phyloP scores from a whole-genome alignment of 495 filamentous ascomycete genomes.

The Daldinia caldariorum region DNA sequence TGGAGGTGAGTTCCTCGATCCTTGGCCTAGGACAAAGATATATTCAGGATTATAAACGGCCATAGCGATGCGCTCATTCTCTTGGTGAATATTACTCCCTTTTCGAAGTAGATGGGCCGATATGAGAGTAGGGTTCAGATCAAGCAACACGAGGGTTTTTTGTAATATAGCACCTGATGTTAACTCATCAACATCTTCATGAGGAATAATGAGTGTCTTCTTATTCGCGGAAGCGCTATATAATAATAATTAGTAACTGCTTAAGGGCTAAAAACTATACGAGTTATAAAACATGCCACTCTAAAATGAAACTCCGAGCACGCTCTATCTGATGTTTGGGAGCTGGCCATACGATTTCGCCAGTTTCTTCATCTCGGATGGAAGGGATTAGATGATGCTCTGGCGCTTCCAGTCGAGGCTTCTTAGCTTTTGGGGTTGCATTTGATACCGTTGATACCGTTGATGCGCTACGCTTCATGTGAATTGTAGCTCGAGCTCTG shows the following conservation, averaged over 20 bases:
- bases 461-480: slow-evolving; percentile 46
- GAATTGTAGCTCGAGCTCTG: slow-evolving; percentile 3
- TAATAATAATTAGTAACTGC: slow-evolving; percentile 1
- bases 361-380: slow-evolving; percentile 51
- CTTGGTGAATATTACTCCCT: slow-evolving; percentile 61
- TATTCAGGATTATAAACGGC: slow-evolving; percentile 56
- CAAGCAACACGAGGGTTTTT: slow-evolving; percentile 62
- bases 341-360: slow-evolving; percentile 65
- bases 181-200: slow-evolving; percentile 71
- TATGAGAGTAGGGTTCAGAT: slow-evolving; percentile 56
- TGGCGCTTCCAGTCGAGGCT: slow-evolving; percentile 38
- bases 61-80: slow-evolving; percentile 58
- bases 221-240: slow-evolving; percentile 42
- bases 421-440: slow-evolving; percentile 37
- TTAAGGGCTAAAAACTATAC: background rate
- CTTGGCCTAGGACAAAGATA: slow-evolving; percentile 70
- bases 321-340: slow-evolving; percentile 56
- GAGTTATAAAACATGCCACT: slow-evolving; percentile 58
- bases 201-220: slow-evolving; percentile 63
- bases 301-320: slow-evolving; percentile 57
- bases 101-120: slow-evolving; percentile 63
- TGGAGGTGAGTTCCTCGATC: slow-evolving; percentile 59
- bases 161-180: slow-evolving; percentile 66
- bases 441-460: slow-evolving; percentile 16
- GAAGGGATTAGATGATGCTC: slow-evolving; percentile 54